Conservation (phyloP, 495 filamentous ascomycete genomes). For the Patellaria atrata region DNA sequence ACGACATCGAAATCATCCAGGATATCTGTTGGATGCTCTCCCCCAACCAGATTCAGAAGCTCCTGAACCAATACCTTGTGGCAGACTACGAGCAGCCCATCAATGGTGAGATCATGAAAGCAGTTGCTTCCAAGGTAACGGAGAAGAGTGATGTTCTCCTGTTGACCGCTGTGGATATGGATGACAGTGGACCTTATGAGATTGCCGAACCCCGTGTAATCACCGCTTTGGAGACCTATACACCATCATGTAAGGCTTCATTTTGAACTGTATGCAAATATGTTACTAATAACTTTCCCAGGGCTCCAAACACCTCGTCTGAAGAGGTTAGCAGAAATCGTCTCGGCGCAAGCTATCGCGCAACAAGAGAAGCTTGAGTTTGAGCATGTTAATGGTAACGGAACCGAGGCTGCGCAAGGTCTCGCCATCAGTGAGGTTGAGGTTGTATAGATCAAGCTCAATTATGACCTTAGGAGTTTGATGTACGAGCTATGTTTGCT, state of each 20-base stretch:
- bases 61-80: conserved; percentile 96
- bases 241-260: conserved; percentile 65
- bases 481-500: too few species aligned
- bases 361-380: conserved; percentile 76
- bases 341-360: conserved; percentile 85
- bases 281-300: conserved; percentile 17
- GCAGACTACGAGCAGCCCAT: conserved; percentile 99
- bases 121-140: conserved; percentile 88
- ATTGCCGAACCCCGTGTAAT: conserved; percentile 95
- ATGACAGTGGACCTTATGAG: conserved; percentile 98
- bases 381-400: conserved; percentile 28
- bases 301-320: conserved; percentile 93
- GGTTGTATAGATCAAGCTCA: conserved; percentile 7
- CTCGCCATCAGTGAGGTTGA: conserved; percentile 18
- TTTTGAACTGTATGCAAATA: conserved; percentile 10
- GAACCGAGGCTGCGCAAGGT: conserved; percentile 27
- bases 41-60: conserved; percentile 97
- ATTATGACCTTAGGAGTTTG: too few species aligned
- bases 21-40: conserved; percentile 99
- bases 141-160: conserved; percentile 97
- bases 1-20: conserved; percentile 99
- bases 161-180: conserved; percentile 91
- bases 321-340: conserved; percentile 92
- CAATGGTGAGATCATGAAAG: conserved; percentile 99
- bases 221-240: conserved; percentile 94